Conservation (phyloP, 257 asterid species). For the Nicotiana tabacum region DNA sequence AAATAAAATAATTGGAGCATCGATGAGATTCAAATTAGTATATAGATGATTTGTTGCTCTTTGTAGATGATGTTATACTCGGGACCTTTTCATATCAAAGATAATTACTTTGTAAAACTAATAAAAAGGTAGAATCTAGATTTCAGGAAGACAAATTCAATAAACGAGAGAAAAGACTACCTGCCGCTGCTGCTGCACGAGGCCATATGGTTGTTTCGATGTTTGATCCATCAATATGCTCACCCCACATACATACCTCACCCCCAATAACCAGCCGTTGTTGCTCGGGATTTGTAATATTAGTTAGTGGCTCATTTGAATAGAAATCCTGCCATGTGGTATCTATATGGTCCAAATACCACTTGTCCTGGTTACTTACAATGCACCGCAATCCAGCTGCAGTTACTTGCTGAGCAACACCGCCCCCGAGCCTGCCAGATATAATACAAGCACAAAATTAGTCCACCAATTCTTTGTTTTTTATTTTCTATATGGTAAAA, state of each 20-base stretch:
- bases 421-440: slow-evolving; percentile 66
- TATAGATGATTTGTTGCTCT: background rate
- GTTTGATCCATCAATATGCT: slow-evolving; percentile 67
- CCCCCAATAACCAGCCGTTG: slow-evolving; percentile 80
- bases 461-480: background rate
- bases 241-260: slow-evolving; percentile 92
- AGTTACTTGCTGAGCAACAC: slow-evolving; percentile 67
- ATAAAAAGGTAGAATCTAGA: background rate
- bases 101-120: background rate
- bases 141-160: background rate
- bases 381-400: slow-evolving; percentile 82
- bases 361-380: slow-evolving; percentile 88
- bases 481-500: too few relatives aligned
- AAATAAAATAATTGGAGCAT: background rate
- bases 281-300: slow-evolving; percentile 59
- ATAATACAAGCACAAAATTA: background rate
- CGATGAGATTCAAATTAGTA: background rate
- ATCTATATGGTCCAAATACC: slow-evolving; percentile 87
- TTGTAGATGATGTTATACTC: background rate
- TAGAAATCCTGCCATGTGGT: slow-evolving; percentile 78
- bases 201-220: slow-evolving; percentile 95
- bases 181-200: slow-evolving; percentile 98
- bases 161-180: slow-evolving; percentile 25
- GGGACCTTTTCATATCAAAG: background rate
- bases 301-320: slow-evolving; percentile 72